phyloP scores from a whole-genome alignment of 495 filamentous ascomycete genomes.

The Daldinia loculata region DNA sequence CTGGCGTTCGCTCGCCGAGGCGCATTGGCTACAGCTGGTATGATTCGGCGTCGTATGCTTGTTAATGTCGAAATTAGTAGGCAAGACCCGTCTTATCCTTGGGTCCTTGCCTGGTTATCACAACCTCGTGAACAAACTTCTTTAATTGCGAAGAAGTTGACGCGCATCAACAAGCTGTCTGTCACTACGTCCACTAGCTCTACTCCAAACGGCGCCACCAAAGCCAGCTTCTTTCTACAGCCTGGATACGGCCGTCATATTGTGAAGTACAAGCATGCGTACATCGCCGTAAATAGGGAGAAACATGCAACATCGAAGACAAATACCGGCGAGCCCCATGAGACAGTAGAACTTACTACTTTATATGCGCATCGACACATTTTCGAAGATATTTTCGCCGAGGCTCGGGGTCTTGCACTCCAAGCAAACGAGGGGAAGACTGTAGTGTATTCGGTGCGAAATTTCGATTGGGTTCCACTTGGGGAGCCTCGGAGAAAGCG shows the following conservation, averaged over 20 bases:
- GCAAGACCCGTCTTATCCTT: constrained; percentile 90
- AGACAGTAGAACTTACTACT: constrained; percentile 91
- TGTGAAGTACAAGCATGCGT: constrained; percentile 79
- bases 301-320: constrained; percentile 76
- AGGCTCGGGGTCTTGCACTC: constrained; percentile 81
- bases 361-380: constrained; percentile 86
- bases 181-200: constrained; percentile 61
- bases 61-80: constrained; percentile 95
- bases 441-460: constrained; percentile 83
- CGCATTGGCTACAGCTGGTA: constrained; percentile 69
- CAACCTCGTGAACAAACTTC: constrained; percentile 69
- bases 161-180: constrained; percentile 59
- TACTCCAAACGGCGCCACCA: constrained; percentile 71
- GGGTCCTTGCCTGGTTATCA: constrained; percentile 95
- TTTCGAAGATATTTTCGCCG: constrained; percentile 83
- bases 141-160: constrained; percentile 56
- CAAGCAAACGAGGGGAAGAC: constrained; percentile 91
- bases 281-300: constrained; percentile 84
- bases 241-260: constrained; percentile 90
- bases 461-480: constrained; percentile 83
- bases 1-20: constrained; percentile 79
- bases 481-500: constrained; percentile 88
- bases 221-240: constrained; percentile 85
- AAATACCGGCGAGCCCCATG: constrained; percentile 87
- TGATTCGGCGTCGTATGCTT: constrained; percentile 85